Evolutionary conservation across 129 eudicot species (phyloP).

Genomic region (Ambrosia trifida): DNA sequence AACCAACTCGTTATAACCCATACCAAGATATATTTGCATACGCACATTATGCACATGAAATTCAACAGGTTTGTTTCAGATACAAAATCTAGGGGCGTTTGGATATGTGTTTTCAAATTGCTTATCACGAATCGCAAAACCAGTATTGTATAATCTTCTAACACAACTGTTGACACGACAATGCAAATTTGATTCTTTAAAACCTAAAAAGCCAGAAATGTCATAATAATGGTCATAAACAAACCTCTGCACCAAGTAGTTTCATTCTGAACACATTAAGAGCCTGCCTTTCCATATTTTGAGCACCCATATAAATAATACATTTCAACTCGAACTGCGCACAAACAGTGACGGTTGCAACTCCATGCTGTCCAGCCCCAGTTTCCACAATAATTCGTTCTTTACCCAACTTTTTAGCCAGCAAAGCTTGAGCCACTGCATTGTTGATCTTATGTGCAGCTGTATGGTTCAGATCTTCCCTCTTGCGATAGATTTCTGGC

Average conservation of each 20-base stretch:
- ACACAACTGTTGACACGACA: neutral
- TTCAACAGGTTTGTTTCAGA: neutral
- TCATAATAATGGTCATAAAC: conserved; percentile 12
- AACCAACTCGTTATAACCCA: neutral
- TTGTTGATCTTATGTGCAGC: conserved; percentile 95
- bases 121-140: neutral
- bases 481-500: conserved; percentile 74
- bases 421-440: conserved; percentile 90
- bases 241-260: conserved; percentile 97
- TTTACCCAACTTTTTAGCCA: conserved; percentile 77
- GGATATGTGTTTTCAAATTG: neutral
- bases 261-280: conserved; percentile 87
- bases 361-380: conserved; percentile 99
- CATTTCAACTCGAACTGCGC: conserved; percentile 83
- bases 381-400: conserved; percentile 88
- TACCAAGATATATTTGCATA: no score
- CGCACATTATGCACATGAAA: no score
- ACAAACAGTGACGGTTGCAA: conserved; percentile 96
- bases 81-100: neutral
- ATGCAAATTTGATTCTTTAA: neutral
- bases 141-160: neutral
- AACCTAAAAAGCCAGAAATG: no score
- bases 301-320: conserved; percentile 91
- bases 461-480: conserved; percentile 94
- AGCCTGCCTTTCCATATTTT: conserved; percentile 91